Evolutionary conservation across 192 early-diverging fungal species (phyloP), one percentile per base, ranked within the genome.

Genomic region (Phlyctochytrium bullatum): DNA sequence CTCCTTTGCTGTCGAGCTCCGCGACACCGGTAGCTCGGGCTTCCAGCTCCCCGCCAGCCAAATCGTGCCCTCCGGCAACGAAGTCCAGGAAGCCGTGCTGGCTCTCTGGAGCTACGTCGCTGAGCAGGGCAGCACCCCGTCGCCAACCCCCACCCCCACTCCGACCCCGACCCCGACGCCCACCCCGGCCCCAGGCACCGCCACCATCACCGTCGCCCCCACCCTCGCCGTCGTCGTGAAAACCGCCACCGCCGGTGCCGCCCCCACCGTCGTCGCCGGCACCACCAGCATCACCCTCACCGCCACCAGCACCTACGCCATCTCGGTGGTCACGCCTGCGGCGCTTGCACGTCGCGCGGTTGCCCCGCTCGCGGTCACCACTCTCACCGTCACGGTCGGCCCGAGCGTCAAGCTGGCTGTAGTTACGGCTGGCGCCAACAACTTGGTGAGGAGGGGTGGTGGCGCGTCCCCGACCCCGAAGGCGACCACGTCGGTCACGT

Each of bases 1-100:
- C 40, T 32, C 72, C 0, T 71, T 58, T 54, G 36, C 70, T 12
- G 34, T 70, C n/a, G 76, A 77, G 50, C 61, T 77, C 3, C 67
- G 71, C 30, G 40, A 52, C n/a, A 54, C 52, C 0, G 54, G 34
- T 16, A 40, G 20, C 6, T 32, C 53, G 16, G 75, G 75, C 24
- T 76, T 76, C 59, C 65, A 51, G 29, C 72, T 69, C 10, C 36
- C 66, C 28, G 64, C 67, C 32, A 52, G 34, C 2, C 23, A 74
- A 28, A 73, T 77, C 50, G 33, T 62, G 16, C 51, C 36, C 0
- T 59, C 67, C 2, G 72, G 76, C 3, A 24, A 74, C 50, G 71
- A 77, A 50, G 66, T 62, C 28, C 50, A 64, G 0, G 65, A 59
- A 2, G 71, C 34, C 23, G 35, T 73, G 31, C n/a, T 61, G 56